Base-by-base conservation (phyloP, 225 moss, liverwort and hornwort genomes). In the Sphagnum contortum region DNA sequence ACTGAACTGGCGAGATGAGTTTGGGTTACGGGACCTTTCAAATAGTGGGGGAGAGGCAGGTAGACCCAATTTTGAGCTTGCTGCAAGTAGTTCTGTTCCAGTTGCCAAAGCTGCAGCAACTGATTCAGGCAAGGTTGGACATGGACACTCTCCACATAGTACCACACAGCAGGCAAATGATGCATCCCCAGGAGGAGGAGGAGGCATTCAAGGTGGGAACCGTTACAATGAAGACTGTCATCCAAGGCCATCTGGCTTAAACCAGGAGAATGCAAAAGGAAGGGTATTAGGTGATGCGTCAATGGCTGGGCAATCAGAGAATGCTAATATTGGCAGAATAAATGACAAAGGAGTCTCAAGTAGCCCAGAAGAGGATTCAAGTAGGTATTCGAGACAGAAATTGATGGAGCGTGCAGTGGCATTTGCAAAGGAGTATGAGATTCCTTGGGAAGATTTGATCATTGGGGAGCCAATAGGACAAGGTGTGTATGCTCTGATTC, bases 381-480 rank as follows among this genome's bases (percentile, higher is more conserved):
- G 9, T 68, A 82, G 67, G 44, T 80, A 72, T 65, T 73, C 82
- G 3, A 75, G 77, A 50, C 82, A 79, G 57, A 80, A 71, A 12
- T 80, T 88, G 81, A 79, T 90, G 64, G 88, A 89, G 55, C 88
- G 81, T 57, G 82, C 87, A 9, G 71, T 80, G 12, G 76, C 76
- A 46, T 75, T 76, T 44, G 76, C 84, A 2, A 89, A 83, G 60
- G 92, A 92, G 76, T 86, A 87, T 63, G 96, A 98, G 66, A 98
- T 98, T 61, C 63, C 73, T 60, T 98, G 96, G 92, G 87, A 87
- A 52, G 92, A 92, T 78, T 74, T 98, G 44, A 59, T 85, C 44
- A 67, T 87, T 63, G 96, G 96, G 12, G 92, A 98, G 74, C 88
- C 92, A 55, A 92, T 96, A 66, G 96, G 96, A 45, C 96, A 96